phyloP scores from a whole-genome alignment of 2,329 filamentous ascomycete species.

The Didymella arachidicola region DNA sequence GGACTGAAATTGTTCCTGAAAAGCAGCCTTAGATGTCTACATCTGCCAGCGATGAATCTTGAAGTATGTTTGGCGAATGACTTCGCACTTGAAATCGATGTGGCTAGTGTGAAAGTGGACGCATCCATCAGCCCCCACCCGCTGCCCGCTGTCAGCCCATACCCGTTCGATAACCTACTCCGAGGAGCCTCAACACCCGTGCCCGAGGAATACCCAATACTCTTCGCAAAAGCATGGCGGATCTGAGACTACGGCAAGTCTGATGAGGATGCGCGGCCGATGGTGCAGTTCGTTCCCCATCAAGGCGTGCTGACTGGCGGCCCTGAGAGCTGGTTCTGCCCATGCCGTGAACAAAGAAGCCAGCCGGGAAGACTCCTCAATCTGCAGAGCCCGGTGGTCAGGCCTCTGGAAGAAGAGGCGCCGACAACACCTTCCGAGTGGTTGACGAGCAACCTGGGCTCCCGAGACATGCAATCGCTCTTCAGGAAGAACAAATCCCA shows the following conservation, averaged over 20 bases:
- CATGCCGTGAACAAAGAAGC: background rate
- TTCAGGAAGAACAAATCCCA: slow-evolving; percentile 1
- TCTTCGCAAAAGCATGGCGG: background rate
- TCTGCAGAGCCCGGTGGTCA: background rate
- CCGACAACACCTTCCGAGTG: background rate
- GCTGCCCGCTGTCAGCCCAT: slow-evolving; percentile 7
- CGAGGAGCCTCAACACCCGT: background rate
- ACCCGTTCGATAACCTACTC: background rate
- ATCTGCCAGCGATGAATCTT: background rate
- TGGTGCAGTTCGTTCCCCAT: background rate
- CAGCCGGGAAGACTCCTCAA: background rate
- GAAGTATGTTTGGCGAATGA: background rate
- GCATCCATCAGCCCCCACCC: background rate
- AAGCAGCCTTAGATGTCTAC: background rate
- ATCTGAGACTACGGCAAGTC: background rate
- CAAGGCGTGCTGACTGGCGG: no score
- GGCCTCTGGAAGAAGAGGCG: slow-evolving; percentile 1
- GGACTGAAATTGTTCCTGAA: background rate
- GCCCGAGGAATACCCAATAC: background rate
- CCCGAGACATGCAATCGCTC: background rate
- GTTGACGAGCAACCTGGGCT: background rate
- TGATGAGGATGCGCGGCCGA: background rate
- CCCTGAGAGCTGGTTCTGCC: background rate
- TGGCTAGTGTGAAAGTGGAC: background rate
- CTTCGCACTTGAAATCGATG: background rate